Percentiles rank a stretch among this genome's conserved stretches.
These are phyloP conservation scores for Cyberlindnera bimundalis DNA, from an alignment of 805 yeast species.

Conservation along the genomic window DNA sequence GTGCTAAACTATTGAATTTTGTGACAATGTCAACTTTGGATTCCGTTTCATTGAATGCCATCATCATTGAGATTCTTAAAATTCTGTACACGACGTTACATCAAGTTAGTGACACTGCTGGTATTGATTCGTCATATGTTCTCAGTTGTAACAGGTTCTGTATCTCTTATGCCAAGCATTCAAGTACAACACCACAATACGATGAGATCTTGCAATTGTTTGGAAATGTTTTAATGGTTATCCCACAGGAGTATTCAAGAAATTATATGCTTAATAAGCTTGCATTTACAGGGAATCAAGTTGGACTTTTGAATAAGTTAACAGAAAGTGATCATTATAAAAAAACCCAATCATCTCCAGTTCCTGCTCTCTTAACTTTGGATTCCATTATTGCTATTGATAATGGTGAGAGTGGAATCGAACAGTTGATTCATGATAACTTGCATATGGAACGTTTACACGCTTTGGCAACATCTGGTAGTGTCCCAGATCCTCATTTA, in stretches of 20 bases:
- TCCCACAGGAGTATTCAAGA: slow-evolving; percentile 20
- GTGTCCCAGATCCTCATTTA: slow-evolving; percentile 19
- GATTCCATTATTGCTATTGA: slow-evolving; percentile 26
- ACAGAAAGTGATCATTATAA: neutral
- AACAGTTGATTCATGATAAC: slow-evolving; percentile 14
- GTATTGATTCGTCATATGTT: slow-evolving; percentile 27
- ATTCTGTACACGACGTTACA: slow-evolving; percentile 26
- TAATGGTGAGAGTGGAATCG: slow-evolving; percentile 32
- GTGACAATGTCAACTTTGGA: slow-evolving; percentile 23
- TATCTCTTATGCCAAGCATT: slow-evolving; percentile 18
- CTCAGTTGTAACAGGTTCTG: slow-evolving; percentile 29
- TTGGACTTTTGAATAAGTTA: slow-evolving; percentile 19
- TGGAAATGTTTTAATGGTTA: slow-evolving; percentile 27
- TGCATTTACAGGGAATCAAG: slow-evolving; percentile 23
- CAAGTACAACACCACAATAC: slow-evolving; percentile 17
- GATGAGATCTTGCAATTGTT: slow-evolving; percentile 27
- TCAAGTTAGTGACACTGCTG: slow-evolving; percentile 23
- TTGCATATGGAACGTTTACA: slow-evolving; percentile 13
- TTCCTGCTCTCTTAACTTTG: slow-evolving; percentile 18
- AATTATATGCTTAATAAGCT: slow-evolving; percentile 28
- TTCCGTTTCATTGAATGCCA: slow-evolving; percentile 20
- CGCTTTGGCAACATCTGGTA: slow-evolving; percentile 1
- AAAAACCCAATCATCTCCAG: slow-evolving; percentile 10
- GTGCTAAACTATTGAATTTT: slow-evolving; percentile 26
- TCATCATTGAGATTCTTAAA: slow-evolving; percentile 28